Conservation (phyloP, 805 yeast genomes). For the Candida lessepsii region DNA sequence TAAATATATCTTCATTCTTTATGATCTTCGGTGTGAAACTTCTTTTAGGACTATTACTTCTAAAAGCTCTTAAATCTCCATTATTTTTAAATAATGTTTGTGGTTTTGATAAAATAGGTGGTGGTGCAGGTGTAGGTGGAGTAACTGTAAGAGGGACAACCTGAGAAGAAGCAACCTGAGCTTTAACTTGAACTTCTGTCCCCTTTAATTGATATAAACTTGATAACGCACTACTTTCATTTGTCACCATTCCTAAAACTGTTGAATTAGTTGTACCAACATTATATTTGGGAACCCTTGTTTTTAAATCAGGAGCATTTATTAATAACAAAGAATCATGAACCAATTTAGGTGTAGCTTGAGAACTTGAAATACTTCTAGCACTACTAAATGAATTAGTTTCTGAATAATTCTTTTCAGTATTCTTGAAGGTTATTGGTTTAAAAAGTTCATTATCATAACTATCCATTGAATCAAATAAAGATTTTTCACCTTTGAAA, state of each 20-base stretch:
- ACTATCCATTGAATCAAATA: conserved; percentile 60
- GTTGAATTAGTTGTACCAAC: conserved; percentile 32
- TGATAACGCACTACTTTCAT: conserved; percentile 37
- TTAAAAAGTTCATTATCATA: conserved; percentile 64
- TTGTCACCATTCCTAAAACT: conserved; percentile 39
- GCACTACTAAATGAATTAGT: conserved; percentile 2
- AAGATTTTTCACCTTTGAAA: conserved; percentile 33
- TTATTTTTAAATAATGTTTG: background rate
- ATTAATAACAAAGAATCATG: conserved; percentile 15
- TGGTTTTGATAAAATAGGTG: conserved; percentile 6
- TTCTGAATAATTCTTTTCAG: background rate
- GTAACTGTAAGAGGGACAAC: too few relatives aligned
- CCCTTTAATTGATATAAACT: conserved; percentile 36
- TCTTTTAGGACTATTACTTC: background rate
- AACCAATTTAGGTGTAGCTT: conserved; percentile 13
- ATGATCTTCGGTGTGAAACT: conserved; percentile 9
- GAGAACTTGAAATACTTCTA: background rate
- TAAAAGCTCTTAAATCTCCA: background rate
- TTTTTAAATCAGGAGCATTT: conserved; percentile 7
- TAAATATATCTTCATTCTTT: conserved; percentile 12
- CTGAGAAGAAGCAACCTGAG: too few relatives aligned
- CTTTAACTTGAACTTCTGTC: conserved; percentile 11
- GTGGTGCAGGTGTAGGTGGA: too few relatives aligned
- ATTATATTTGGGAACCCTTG: conserved; percentile 21
- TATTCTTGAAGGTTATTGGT: conserved; percentile 14